These are phyloP conservation scores for Penicillium capsulatum DNA, from an alignment of 2,329 filamentous ascomycete genomes.

Conservation along the genomic window DNA sequence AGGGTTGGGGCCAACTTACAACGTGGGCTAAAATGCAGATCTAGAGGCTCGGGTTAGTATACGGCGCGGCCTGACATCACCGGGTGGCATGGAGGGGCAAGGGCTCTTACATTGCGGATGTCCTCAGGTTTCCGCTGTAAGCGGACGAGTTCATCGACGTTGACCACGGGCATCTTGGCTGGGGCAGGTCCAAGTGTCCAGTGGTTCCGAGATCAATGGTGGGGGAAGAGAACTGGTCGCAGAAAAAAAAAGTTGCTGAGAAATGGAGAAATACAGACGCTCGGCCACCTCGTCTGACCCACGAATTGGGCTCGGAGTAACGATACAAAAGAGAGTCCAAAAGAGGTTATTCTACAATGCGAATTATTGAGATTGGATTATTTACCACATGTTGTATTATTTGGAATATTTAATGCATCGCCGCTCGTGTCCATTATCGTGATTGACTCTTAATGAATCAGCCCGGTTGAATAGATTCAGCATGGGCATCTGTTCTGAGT, in stretches of 20 bases:
- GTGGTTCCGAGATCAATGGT: slow-evolving; percentile 13
- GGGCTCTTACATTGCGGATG: slow-evolving; percentile 83
- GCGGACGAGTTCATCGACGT: slow-evolving; percentile 80
- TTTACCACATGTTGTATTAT: too few species aligned
- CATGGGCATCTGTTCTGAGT: too few species aligned
- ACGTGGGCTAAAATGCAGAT: slow-evolving; percentile 96
- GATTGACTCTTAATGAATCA: slow-evolving; percentile 11
- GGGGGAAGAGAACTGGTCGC: slow-evolving; percentile 11
- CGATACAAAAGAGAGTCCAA: too few species aligned
- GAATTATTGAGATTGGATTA: too few species aligned
- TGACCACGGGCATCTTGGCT: slow-evolving; percentile 79
- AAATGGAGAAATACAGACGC: slow-evolving; percentile 15
- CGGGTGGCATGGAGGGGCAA: slow-evolving; percentile 33
- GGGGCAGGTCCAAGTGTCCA: slow-evolving; percentile 11
- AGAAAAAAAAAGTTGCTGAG: slow-evolving; percentile 23
- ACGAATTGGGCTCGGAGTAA: too few species aligned
- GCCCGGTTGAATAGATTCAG: too few species aligned
- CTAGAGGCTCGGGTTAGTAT: slow-evolving; percentile 46
- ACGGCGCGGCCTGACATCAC: slow-evolving; percentile 18
- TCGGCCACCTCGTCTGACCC: too few species aligned
- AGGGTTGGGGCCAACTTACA: slow-evolving; percentile 47
- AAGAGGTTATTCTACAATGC: too few species aligned
- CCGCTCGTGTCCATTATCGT: too few species aligned
- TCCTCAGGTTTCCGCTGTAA: slow-evolving; percentile 84
- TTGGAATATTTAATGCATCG: too few species aligned